Evolutionary conservation across 2,329 filamentous ascomycete species (phyloP), one percentile per base, ranked within the genome.

Genomic region (Neofusicoccum sp.): DNA sequence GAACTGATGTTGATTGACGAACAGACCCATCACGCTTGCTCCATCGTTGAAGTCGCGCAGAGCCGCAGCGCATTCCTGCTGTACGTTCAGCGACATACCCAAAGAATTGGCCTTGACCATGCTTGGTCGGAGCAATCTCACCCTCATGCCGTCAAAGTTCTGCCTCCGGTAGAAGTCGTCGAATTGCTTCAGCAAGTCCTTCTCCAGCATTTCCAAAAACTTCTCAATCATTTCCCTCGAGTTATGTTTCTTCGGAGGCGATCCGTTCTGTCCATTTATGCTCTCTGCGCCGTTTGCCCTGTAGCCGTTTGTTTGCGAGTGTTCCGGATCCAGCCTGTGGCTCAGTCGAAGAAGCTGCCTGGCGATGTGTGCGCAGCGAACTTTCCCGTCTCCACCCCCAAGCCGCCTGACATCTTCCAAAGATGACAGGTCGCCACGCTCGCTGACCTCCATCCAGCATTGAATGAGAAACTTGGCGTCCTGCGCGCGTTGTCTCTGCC

Each of bases 1-100:
- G 83, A 99, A 99, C 72, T 97, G 93, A 78, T 99, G 96, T 76
- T 99, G 95, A 74, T 99, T 99, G 73, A 99, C 94, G 76, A 98
- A 99, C 9, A 94, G 84, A 12, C 92, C 94, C 76, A 97, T 96
- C 64, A 98, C 95, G 74, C 93, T 98, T 63, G 92, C 88, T 58
- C 95, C 95, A 59, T 95, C 93, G 75, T 94, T 97, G 83, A 99
- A 99, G 77, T 98, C 95, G 74, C 95, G 86, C 66, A 99, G 82
- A 45, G 97, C 95, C 71, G 91, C 91, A 61, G 96, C 92, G 74
- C 95, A 99, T 74, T 98, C 95, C 64, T 65, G 47, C 36, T 6
- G 16, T 5, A 34, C 22, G n/a, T 45, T 60, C 37, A 65, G 37
- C 43, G 56, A 5, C 4, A 16, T 22, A 34, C 6, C 7, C 14